Conservation (phyloP, 345 rosid genomes). For the Euphorbia tirucalli region DNA sequence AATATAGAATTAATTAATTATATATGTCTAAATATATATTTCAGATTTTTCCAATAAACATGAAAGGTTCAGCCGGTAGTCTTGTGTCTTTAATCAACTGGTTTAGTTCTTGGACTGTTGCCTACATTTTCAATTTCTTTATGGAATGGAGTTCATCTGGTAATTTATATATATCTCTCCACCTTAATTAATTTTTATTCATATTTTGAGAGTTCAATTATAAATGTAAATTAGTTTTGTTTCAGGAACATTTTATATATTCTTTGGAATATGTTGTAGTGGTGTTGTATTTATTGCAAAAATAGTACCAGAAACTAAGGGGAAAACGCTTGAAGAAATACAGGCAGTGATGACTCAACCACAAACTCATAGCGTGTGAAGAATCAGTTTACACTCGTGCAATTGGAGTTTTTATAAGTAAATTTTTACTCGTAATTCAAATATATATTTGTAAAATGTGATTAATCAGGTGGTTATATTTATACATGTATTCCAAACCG, state of each 20-base stretch:
- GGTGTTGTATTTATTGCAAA: slow-evolving; percentile 58
- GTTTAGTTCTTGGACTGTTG: slow-evolving; percentile 69
- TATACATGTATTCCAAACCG: no score
- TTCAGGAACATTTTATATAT: slow-evolving; percentile 69
- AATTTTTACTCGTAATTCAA: no score
- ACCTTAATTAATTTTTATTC: neutral
- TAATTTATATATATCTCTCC: neutral
- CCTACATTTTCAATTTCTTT: slow-evolving; percentile 63
- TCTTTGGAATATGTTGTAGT: slow-evolving; percentile 47
- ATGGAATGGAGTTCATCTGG: slow-evolving; percentile 50
- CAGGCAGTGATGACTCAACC: slow-evolving; percentile 48
- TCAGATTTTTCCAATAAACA: slow-evolving; percentile 78
- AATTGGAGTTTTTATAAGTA: no score
- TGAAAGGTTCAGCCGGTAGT: slow-evolving; percentile 82
- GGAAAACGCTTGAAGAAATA: slow-evolving; percentile 69
- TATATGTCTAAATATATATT: neutral
- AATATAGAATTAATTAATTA: neutral
- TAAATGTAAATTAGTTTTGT: neutral
- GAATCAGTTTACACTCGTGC: neutral
- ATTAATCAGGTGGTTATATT: no score
- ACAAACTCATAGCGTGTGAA: no score
- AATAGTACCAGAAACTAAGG: slow-evolving; percentile 75
- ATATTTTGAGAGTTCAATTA: no score
- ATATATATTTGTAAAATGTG: no score
- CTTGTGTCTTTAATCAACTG: slow-evolving; percentile 73